Evolutionary conservation across 495 filamentous ascomycete species (phyloP), one percentile per base, ranked within the genome.

Genomic region (Mytilinidion resinicola): DNA sequence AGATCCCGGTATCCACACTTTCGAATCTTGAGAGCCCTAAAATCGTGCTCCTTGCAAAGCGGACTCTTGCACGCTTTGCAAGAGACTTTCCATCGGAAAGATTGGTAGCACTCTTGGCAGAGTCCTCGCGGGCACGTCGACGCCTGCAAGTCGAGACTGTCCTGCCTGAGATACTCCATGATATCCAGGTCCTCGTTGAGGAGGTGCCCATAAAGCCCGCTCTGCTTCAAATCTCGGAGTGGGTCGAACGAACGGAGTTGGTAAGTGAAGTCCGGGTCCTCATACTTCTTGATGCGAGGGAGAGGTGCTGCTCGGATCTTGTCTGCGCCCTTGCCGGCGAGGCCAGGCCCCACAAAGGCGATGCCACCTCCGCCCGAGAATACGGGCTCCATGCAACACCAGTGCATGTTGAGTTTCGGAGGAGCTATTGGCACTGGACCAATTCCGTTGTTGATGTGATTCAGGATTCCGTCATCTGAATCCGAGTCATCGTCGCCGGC

Each of bases 331-430:
- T 77, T 73, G 56, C 73, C 79, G 0, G 73, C 74, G 17, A 79
- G 77, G 14, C 65, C 67, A 41, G 68, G 69, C 15, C 74, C 73
- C 11, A 78, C 70, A 38, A 83, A 80, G 50, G 78, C 80, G 59
- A 83, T 82, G 6, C 80, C 79, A 51, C 81, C 82, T n/a, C 82
- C 80, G 4, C 80, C 80, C 15, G 82, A 83, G 64, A 83, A 82
- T 41, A 80, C 77, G 2, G 82, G 82, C 53, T 82, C 79, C n/a
- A 80, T 76, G 56, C 82, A 85, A 69, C 82, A 84, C 81, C 81
- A 84, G 55, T 80, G 75, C 61, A 81, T 80, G 25, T 74, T 79
- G 51, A 82, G 67, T 41, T 70, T 72, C 15, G 80, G 80, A 10
- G 63, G 67, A 10, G 65, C 55, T 20, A 54, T 21, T 15, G 66